These are phyloP conservation scores for Solioccasus polychromus DNA, from an alignment of 768 basidiomycete species.

Conservation along the genomic window DNA sequence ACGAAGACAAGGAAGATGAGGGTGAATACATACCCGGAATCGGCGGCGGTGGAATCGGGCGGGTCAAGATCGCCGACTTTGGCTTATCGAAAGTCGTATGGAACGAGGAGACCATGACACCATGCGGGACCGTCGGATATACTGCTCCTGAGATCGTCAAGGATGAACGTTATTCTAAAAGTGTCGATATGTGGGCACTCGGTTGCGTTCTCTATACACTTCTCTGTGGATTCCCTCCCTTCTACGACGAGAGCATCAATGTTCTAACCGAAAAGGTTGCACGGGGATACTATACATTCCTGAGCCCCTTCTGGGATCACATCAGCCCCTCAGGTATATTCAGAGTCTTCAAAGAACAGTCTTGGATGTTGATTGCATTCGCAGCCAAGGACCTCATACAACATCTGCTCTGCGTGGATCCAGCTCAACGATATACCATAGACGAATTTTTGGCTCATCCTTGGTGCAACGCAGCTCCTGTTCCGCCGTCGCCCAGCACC, in stretches of 20 bases:
- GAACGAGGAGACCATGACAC: slow-evolving; percentile 99
- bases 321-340: slow-evolving; percentile 72
- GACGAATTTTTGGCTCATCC: slow-evolving; percentile 97
- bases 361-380: slow-evolving; percentile 12
- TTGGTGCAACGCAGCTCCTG: slow-evolving; percentile 79
- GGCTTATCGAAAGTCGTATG: slow-evolving; percentile 97
- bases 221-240: slow-evolving; percentile 95
- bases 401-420: slow-evolving; percentile 93
- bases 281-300: slow-evolving; percentile 94
- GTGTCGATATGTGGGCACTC: slow-evolving; percentile 99
- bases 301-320: slow-evolving; percentile 99
- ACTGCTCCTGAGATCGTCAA: slow-evolving; percentile 99
- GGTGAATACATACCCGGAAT: slow-evolving; percentile 91
- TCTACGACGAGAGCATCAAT: slow-evolving; percentile 98
- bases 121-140: slow-evolving; percentile 99
- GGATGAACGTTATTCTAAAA: slow-evolving; percentile 94
- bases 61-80: slow-evolving; percentile 98
- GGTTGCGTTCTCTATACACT: slow-evolving; percentile 99
- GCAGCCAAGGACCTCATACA: slow-evolving; percentile 93
- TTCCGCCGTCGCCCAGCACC: slow-evolving; percentile 60
- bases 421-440: slow-evolving; percentile 93
- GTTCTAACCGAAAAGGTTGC: slow-evolving; percentile 99
- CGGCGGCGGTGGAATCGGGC: slow-evolving; percentile 96
- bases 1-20: slow-evolving; percentile 98
- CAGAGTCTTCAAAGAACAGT: neutral